Evolutionary conservation across 805 yeast genomes (phyloP).

Genomic region (Kluyveromyces siamensis): DNA sequence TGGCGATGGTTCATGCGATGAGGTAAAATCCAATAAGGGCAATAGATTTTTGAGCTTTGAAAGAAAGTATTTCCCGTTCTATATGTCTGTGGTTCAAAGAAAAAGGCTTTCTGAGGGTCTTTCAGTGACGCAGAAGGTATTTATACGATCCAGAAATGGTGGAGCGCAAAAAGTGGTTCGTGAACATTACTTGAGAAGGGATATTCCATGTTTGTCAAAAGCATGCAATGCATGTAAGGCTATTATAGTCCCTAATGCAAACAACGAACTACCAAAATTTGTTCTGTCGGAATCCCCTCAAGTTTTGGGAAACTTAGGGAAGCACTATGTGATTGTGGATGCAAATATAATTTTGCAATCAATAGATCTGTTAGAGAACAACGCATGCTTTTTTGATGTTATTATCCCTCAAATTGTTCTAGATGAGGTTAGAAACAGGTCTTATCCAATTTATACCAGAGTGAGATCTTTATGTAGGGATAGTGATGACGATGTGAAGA

Average conservation of each 20-base stretch:
- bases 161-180: constrained; percentile 85
- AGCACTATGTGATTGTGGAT: constrained; percentile 80
- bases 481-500: constrained; percentile 49
- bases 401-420: constrained; percentile 91
- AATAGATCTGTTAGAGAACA: constrained; percentile 79
- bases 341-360: constrained; percentile 84
- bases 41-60: no score
- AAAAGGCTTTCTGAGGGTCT: constrained; percentile 43
- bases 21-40: not conserved
- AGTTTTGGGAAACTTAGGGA: constrained; percentile 29
- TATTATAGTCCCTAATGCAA: constrained; percentile 48
- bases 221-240: constrained; percentile 55
- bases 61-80: not conserved
- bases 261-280: constrained; percentile 56
- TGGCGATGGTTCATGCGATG: not conserved
- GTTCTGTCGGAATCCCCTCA: constrained; percentile 58
- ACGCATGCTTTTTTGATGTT: constrained; percentile 73
- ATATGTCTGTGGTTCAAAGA: constrained; percentile 13
- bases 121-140: constrained; percentile 78
- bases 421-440: constrained; percentile 83
- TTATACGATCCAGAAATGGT: constrained; percentile 84
- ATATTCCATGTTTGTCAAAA: constrained; percentile 82
- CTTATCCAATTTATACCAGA: constrained; percentile 82
- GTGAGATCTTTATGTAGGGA: constrained; percentile 64
- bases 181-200: constrained; percentile 88